Conservation (phyloP, 78 protist species). For the Dictyostelium firmibasis region DNA sequence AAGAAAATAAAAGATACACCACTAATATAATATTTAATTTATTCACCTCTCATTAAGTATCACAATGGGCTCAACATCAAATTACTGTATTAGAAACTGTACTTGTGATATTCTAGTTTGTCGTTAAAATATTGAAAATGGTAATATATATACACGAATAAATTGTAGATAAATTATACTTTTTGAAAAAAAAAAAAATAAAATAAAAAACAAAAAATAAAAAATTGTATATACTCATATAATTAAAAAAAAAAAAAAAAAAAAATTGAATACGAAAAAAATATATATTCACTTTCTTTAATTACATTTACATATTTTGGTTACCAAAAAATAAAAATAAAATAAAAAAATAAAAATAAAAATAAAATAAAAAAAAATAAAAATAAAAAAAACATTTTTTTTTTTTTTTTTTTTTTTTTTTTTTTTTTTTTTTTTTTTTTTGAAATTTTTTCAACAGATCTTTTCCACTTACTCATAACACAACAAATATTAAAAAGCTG, state of each 20-base stretch:
- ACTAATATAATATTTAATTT: not conserved
- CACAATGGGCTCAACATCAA: slow-evolving; percentile 61
- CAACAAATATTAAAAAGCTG: not conserved
- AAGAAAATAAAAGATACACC: not conserved
- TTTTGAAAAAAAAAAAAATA: not conserved
- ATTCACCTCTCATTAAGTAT: not conserved
- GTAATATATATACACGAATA: not conserved
- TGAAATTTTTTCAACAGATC: not conserved
- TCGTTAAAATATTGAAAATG: not conserved
- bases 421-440: too few relatives aligned
- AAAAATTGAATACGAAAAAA: too few relatives aligned
- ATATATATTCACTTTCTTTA: too few relatives aligned
- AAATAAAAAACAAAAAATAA: not conserved
- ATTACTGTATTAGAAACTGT: slow-evolving; percentile 57
- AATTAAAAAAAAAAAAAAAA: not conserved
- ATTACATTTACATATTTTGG: too few relatives aligned
- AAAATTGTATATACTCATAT: not conserved
- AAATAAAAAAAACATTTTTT: too few relatives aligned
- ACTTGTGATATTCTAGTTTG: slow-evolving; percentile 51
- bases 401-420: too few relatives aligned
- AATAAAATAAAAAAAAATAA: too few relatives aligned
- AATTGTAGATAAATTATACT: not conserved
- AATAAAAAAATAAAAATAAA: too few relatives aligned
- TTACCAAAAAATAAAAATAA: not conserved
- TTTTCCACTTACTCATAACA: not conserved